Conservation (phyloP, 371 early-diverging fungal genomes). For the Mucor velutinosus region DNA sequence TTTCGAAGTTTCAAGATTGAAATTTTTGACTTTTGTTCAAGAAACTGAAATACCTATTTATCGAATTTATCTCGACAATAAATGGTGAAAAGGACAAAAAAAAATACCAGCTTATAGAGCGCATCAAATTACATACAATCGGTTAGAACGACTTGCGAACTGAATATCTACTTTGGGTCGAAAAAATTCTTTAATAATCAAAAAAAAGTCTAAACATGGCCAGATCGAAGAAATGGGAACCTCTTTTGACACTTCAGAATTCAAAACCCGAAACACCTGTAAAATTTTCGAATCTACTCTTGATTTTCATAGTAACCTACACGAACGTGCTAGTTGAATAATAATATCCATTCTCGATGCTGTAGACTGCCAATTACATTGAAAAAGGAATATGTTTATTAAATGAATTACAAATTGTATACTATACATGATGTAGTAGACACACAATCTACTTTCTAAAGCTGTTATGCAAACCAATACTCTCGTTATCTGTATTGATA, state of each 20-base stretch:
- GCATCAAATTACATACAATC: not conserved
- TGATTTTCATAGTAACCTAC: not conserved
- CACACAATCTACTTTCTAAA: conserved; percentile 22
- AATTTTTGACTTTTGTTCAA: not conserved
- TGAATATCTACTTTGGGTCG: not conserved
- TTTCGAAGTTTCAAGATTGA: not conserved
- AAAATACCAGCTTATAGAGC: not conserved
- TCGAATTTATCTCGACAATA: not conserved
- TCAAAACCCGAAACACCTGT: not conserved
- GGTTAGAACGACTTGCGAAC: not conserved
- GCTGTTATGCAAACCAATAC: conserved; percentile 67
- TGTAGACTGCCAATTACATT: not conserved
- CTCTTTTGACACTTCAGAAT: not conserved
- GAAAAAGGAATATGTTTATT: not conserved
- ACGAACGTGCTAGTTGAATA: not conserved
- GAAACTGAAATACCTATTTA: not conserved
- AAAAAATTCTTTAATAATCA: not conserved
- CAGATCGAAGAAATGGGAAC: not conserved
- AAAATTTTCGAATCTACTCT: too few species aligned
- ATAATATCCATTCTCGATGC: not conserved
- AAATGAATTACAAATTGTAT: not conserved
- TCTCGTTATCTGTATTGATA: conserved; percentile 58
- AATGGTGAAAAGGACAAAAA: not conserved
- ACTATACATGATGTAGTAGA: not conserved
- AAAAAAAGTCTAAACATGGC: not conserved